Conservation (phyloP, 1,139 yeast genomes). For the Geotrichum reessii region DNA sequence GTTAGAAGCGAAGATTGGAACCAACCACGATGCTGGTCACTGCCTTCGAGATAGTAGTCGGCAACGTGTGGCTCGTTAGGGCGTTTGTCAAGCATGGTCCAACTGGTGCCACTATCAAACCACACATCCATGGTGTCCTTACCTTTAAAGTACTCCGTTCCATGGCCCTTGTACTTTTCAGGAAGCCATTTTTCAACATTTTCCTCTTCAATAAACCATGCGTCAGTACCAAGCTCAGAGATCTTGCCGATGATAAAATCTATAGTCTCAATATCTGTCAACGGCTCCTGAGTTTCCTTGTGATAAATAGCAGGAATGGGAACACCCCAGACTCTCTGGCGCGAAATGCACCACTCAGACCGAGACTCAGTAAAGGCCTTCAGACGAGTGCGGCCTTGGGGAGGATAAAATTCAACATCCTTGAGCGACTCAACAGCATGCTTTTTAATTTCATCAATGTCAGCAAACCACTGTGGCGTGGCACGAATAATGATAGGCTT, state of each 20-base stretch:
- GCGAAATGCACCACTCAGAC: constrained; percentile 94
- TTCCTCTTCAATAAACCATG: constrained; percentile 65
- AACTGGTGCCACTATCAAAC: constrained; percentile 96
- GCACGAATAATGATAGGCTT: constrained; percentile 92
- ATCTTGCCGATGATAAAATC: constrained; percentile 50
- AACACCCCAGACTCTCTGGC: constrained; percentile 98
- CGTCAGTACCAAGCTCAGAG: constrained; percentile 56
- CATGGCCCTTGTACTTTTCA: constrained; percentile 35
- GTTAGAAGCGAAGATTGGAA: constrained; percentile 89
- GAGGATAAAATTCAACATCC: constrained; percentile 65
- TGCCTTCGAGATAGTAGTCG: constrained; percentile 85
- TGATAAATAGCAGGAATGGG: constrained; percentile 85
- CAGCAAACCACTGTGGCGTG: constrained; percentile 96
- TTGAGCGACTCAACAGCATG: constrained; percentile 56
- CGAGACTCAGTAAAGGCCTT: constrained; percentile 68
- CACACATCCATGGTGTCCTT: constrained; percentile 96
- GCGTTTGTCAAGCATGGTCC: constrained; percentile 56
- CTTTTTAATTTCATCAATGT: constrained; percentile 66
- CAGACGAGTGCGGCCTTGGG: constrained; percentile 63
- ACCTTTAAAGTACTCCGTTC: constrained; percentile 52
- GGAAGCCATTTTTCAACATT: constrained; percentile 72
- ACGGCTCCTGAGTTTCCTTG: constrained; percentile 52
- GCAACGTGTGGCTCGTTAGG: constrained; percentile 43
- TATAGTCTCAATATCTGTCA: constrained; percentile 50
- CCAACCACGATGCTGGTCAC: constrained; percentile 99